Percentiles rank a stretch among this genome's conserved stretches.
Conservation (phyloP, 495 filamentous ascomycete species). For the Talaromyces stipitatus region DNA sequence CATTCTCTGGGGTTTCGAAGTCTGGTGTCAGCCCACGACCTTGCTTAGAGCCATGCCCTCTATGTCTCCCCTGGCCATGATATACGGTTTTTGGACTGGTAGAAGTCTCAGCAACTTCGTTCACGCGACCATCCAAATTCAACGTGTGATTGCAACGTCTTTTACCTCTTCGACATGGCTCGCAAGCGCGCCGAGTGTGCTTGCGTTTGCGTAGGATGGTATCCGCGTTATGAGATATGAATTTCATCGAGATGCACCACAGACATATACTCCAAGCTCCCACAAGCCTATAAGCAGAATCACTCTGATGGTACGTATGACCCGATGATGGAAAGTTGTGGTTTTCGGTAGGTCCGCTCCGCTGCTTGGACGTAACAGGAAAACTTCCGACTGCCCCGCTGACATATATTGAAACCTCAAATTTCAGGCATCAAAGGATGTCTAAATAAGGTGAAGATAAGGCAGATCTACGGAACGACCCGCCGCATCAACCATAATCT, state of each 20-base stretch:
- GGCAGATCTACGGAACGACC: not conserved
- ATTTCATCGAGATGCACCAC: not conserved
- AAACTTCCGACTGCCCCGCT: not conserved
- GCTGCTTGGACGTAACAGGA: not conserved
- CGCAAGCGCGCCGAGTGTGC: not conserved
- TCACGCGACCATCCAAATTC: not conserved
- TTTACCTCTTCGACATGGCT: not conserved
- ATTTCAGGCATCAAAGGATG: not conserved
- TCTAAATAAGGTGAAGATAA: not conserved
- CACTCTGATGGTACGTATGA: not conserved
- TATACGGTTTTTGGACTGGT: not conserved
- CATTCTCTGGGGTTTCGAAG: not conserved
- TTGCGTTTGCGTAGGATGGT: not conserved
- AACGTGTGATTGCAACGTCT: not conserved
- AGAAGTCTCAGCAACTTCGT: not conserved
- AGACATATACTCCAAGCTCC: not conserved
- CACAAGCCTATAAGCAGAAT: not conserved
- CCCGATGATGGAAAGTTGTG: not conserved
- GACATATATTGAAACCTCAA: not conserved
- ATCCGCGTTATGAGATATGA: not conserved
- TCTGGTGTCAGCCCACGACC: not conserved
- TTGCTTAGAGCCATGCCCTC: not conserved
- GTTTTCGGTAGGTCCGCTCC: not conserved
- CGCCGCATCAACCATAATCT: not conserved
- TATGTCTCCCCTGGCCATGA: not conserved